phyloP scores from a whole-genome alignment of 2,329 filamentous ascomycete species.

The Neonectria punicea region DNA sequence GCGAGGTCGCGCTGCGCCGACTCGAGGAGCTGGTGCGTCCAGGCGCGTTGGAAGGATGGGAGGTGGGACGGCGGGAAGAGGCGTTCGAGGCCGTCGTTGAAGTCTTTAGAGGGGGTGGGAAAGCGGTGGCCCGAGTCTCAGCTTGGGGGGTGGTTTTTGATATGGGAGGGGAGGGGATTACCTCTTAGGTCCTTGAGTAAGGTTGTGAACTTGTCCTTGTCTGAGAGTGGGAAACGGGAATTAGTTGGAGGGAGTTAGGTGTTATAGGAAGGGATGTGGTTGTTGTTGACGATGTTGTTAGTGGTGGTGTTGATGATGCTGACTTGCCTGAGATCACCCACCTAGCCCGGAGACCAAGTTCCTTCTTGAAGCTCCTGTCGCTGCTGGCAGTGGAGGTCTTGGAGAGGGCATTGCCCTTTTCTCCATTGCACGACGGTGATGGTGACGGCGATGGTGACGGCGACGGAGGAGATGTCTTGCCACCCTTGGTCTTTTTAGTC shows the following conservation, averaged over 20 bases:
- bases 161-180: slow-evolving; percentile 25
- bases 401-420: slow-evolving; percentile 31
- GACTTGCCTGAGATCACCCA: slow-evolving; percentile 56
- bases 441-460: background rate
- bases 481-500: slow-evolving; percentile 19
- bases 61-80: slow-evolving; percentile 56
- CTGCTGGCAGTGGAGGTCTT: slow-evolving; percentile 28
- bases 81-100: slow-evolving; percentile 59
- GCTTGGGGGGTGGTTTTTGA: slow-evolving; percentile 5
- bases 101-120: slow-evolving; percentile 45
- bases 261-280: background rate
- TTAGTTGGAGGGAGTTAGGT: slow-evolving; percentile 10
- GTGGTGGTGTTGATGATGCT: background rate
- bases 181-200: slow-evolving; percentile 55
- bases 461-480: slow-evolving; percentile 36
- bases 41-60: slow-evolving; percentile 56
- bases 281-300: background rate
- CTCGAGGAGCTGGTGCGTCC: slow-evolving; percentile 59
- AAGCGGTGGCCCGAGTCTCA: background rate
- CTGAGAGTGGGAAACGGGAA: slow-evolving; percentile 35
- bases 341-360: slow-evolving; percentile 50
- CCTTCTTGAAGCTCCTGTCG: slow-evolving; percentile 49
- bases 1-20: slow-evolving; percentile 54
- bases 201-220: slow-evolving; percentile 57
- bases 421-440: slow-evolving; percentile 30